Conservation (phyloP, 148 eudicot genomes). For the Camellia lanceoleosa region DNA sequence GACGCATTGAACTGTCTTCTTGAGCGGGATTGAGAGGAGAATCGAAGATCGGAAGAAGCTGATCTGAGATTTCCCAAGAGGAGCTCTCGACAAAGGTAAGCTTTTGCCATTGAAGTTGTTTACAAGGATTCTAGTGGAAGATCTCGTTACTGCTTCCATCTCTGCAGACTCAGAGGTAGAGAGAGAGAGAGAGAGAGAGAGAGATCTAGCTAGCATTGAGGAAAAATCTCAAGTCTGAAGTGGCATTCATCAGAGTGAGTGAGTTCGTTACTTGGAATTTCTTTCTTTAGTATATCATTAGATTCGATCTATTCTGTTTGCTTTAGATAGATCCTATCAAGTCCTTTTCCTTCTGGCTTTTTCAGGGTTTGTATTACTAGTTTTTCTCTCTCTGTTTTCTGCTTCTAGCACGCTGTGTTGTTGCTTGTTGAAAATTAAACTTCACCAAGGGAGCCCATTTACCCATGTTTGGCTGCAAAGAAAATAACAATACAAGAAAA, state of each 20-base stretch:
- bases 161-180: conserved; percentile 10
- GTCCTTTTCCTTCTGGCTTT: background rate
- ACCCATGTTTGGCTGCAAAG: too few species aligned
- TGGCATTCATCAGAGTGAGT: too few species aligned
- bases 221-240: too few species aligned
- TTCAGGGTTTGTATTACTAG: background rate
- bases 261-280: too few species aligned
- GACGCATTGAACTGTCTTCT: background rate
- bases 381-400: too few species aligned
- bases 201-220: background rate
- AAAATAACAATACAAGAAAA: too few species aligned
- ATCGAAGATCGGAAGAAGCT: conserved; percentile 2
- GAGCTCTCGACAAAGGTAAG: background rate
- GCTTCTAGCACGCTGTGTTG: too few species aligned
- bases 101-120: background rate
- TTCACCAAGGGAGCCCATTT: too few species aligned
- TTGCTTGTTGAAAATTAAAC: too few species aligned
- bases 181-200: background rate
- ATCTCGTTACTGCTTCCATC: background rate
- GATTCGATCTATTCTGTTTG: too few species aligned
- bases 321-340: background rate
- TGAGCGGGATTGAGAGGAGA: background rate
- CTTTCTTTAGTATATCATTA: too few species aligned
- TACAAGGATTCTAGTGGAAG: background rate
- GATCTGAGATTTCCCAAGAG: background rate